A percentile compares a stretch with the other conserved stretches of the same genome.
phyloP scores from a whole-genome alignment of 306 rosid species.

The Carpinus fangiana region DNA sequence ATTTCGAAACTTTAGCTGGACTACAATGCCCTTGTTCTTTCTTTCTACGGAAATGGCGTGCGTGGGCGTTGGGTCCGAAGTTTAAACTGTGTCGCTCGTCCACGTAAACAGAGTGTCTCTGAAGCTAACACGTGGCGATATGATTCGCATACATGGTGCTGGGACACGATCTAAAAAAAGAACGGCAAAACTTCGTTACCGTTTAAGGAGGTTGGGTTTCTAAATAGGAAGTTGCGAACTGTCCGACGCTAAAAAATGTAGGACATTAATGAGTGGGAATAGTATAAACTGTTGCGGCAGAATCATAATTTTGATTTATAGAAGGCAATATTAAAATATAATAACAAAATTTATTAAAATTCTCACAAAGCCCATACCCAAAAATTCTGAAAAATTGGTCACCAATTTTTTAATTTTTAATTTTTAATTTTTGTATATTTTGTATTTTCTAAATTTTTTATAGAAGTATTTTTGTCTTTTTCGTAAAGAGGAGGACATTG shows the following conservation, averaged over 20 bases:
- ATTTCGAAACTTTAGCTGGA: conserved; percentile 4
- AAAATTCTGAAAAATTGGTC: too few relatives aligned
- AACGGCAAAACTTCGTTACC: neutral
- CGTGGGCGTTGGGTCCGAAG: conserved; percentile 22
- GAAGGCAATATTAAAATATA: too few relatives aligned
- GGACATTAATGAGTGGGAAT: neutral
- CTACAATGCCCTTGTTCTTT: conserved; percentile 25
- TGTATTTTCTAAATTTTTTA: too few relatives aligned
- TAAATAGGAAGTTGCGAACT: neutral
- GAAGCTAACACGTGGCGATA: conserved; percentile 17
- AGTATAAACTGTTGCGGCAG: too few relatives aligned
- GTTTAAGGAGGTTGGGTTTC: neutral
- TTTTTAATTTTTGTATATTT: too few relatives aligned
- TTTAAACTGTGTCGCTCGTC: conserved; percentile 28
- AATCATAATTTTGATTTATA: too few relatives aligned
- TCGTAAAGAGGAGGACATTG: too few relatives aligned
- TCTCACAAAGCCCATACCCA: too few relatives aligned
- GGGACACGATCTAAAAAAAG: neutral
- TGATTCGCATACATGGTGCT: neutral
- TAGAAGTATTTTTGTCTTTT: too few relatives aligned
- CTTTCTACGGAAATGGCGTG: conserved; percentile 5
- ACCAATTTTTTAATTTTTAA: too few relatives aligned
- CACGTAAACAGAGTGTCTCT: conserved; percentile 21
- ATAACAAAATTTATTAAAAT: too few relatives aligned
- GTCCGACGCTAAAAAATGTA: neutral